These are phyloP conservation scores for Erucastrum elatum DNA, from an alignment of 345 rosid genomes.

Conservation along the genomic window DNA sequence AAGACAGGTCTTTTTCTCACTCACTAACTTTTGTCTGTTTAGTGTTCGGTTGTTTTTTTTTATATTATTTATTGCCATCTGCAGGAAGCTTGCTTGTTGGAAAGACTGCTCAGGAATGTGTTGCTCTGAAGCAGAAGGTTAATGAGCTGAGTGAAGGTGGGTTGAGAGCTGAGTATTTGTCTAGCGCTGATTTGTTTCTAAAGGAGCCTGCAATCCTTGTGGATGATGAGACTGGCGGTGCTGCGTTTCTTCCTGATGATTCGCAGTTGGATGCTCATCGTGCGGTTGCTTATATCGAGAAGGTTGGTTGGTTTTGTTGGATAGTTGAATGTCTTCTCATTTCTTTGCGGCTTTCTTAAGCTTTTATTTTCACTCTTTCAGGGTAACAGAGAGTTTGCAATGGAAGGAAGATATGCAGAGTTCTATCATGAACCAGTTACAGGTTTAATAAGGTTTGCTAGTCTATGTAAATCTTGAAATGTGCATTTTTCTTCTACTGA, in stretches of 20 bases:
- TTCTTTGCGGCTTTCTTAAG: neutral
- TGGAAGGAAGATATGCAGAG: slow-evolving; percentile 77
- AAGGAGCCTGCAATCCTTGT: slow-evolving; percentile 65
- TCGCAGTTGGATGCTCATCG: slow-evolving; percentile 81
- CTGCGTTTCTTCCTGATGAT: slow-evolving; percentile 79
- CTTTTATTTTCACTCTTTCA: slow-evolving; percentile 23
- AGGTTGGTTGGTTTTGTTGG: slow-evolving; percentile 44
- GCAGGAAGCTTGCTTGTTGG: slow-evolving; percentile 84
- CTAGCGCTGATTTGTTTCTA: slow-evolving; percentile 51
- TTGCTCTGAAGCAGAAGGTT: slow-evolving; percentile 56
- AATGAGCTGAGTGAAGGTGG: slow-evolving; percentile 67
- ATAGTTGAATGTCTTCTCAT: slow-evolving; percentile 3
- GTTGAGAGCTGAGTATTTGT: slow-evolving; percentile 62
- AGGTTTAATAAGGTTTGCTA: slow-evolving; percentile 50
- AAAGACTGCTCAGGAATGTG: slow-evolving; percentile 54
- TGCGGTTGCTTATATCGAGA: slow-evolving; percentile 66
- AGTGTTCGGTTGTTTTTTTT: neutral
- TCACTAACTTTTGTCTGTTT: neutral
- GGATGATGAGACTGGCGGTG: slow-evolving; percentile 61
- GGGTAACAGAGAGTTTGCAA: slow-evolving; percentile 63
- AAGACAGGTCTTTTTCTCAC: slow-evolving; percentile 52
- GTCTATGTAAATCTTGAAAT: neutral
- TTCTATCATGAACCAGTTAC: slow-evolving; percentile 74
- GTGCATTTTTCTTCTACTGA: neutral
- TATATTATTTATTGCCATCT: slow-evolving; percentile 10